Conservation (phyloP, 495 filamentous ascomycete genomes). For the Evernia prunastri region DNA sequence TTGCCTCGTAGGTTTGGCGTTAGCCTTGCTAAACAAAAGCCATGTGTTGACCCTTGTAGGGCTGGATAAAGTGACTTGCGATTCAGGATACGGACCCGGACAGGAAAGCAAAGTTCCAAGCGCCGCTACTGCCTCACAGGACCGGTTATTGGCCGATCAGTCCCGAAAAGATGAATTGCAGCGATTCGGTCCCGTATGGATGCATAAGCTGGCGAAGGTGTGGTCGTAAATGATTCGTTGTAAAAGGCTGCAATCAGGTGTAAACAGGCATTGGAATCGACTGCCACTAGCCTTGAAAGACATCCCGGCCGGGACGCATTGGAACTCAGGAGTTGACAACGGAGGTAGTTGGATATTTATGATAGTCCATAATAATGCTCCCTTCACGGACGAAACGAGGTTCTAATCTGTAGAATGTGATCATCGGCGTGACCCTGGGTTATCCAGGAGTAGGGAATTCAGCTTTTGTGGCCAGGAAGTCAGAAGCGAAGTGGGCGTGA, state of each 20-base stretch:
- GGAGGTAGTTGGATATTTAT: not conserved
- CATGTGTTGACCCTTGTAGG: not conserved
- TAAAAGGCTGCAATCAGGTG: not conserved
- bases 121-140: not conserved
- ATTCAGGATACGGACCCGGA: not conserved
- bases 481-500: not conserved
- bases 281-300: not conserved
- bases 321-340: not conserved
- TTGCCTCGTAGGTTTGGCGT: not conserved
- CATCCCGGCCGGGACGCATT: not conserved
- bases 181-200: not conserved
- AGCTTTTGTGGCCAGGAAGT: not conserved
- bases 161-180: not conserved
- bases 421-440: not conserved
- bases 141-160: not conserved
- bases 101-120: not conserved
- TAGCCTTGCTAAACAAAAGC: not conserved
- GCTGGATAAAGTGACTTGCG: not conserved
- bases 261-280: not conserved
- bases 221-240: not conserved
- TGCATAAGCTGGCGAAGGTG: not conserved
- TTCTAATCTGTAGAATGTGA: not conserved
- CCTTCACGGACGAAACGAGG: not conserved
- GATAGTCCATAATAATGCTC: not conserved
- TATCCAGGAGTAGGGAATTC: not conserved